A percentile compares a stretch with the other conserved stretches of the same genome.
Evolutionary conservation across 208 protist genomes (phyloP).

Genomic region (Wallacemonas sp.): DNA sequence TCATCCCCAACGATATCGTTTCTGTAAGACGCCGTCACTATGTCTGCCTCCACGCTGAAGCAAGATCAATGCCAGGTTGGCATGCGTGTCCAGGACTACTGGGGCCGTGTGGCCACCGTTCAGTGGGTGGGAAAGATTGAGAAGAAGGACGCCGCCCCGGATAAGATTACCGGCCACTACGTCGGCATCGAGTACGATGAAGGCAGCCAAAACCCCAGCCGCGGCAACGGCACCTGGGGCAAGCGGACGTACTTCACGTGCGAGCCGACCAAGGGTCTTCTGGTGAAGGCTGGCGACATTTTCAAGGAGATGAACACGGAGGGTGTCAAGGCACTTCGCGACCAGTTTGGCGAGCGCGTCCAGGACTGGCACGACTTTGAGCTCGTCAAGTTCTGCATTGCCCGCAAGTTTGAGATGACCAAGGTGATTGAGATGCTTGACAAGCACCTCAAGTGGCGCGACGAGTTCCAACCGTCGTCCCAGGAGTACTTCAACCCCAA

Average conservation of each 20-base stretch:
- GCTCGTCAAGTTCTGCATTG: slow-evolving; percentile 86
- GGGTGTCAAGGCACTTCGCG: slow-evolving; percentile 41
- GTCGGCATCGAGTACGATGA: slow-evolving; percentile 75
- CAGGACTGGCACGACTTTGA: slow-evolving; percentile 77
- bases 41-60: slow-evolving; percentile 28
- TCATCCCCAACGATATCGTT: slow-evolving; percentile 8
- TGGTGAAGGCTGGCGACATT: slow-evolving; percentile 49
- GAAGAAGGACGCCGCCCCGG: slow-evolving; percentile 54
- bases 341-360: slow-evolving; percentile 66
- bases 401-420: slow-evolving; percentile 75
- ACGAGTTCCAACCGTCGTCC: slow-evolving; percentile 47
- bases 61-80: slow-evolving; percentile 48
- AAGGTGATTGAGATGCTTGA: slow-evolving; percentile 77
- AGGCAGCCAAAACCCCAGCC: slow-evolving; percentile 41
- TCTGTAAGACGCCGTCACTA: not conserved
- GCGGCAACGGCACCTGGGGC: slow-evolving; percentile 58
- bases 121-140: slow-evolving; percentile 65
- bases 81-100: slow-evolving; percentile 81
- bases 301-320: slow-evolving; percentile 62
- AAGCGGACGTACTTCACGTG: slow-evolving; percentile 62
- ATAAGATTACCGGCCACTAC: slow-evolving; percentile 49
- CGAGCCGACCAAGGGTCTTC: slow-evolving; percentile 38
- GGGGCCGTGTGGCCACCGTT: slow-evolving; percentile 61
- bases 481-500: slow-evolving; percentile 81
- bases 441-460: slow-evolving; percentile 73